Evolutionary conservation across 345 rosid species (phyloP).

Genomic region (Cardiospermum halicacabum): DNA sequence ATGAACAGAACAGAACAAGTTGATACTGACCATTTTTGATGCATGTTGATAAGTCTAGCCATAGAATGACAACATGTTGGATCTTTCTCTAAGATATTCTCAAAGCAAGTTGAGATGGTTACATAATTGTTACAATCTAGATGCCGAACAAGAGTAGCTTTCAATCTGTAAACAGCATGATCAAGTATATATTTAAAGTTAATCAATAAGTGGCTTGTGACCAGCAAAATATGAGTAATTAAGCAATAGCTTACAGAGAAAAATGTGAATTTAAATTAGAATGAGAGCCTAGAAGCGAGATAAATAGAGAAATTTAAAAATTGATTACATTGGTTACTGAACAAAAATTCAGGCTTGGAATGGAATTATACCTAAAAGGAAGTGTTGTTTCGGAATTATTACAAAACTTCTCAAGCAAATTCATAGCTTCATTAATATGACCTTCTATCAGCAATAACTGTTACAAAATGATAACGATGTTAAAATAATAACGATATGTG

Average conservation of each 20-base stretch:
- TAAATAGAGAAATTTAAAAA: background rate
- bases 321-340: background rate
- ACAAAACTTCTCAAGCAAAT: constrained; percentile 51
- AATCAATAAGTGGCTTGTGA: constrained; percentile 5
- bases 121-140: constrained; percentile 34
- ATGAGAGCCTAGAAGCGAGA: background rate
- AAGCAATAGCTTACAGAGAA: background rate
- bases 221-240: background rate
- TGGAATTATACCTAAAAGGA: constrained; percentile 51
- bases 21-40: constrained; percentile 39
- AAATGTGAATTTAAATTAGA: background rate
- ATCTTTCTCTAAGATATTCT: constrained; percentile 68
- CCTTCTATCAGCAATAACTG: constrained; percentile 78
- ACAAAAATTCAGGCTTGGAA: background rate
- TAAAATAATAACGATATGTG: background rate
- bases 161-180: constrained; percentile 39
- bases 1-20: background rate
- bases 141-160: constrained; percentile 48
- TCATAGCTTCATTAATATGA: constrained; percentile 52
- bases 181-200: background rate
- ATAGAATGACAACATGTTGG: constrained; percentile 51
- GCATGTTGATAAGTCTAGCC: constrained; percentile 57
- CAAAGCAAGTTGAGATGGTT: constrained; percentile 44
- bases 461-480: constrained; percentile 12
- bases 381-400: constrained; percentile 33